These are phyloP conservation scores for Geotrichum macrosporum DNA, from an alignment of 1,139 yeast species.

Conservation along the genomic window DNA sequence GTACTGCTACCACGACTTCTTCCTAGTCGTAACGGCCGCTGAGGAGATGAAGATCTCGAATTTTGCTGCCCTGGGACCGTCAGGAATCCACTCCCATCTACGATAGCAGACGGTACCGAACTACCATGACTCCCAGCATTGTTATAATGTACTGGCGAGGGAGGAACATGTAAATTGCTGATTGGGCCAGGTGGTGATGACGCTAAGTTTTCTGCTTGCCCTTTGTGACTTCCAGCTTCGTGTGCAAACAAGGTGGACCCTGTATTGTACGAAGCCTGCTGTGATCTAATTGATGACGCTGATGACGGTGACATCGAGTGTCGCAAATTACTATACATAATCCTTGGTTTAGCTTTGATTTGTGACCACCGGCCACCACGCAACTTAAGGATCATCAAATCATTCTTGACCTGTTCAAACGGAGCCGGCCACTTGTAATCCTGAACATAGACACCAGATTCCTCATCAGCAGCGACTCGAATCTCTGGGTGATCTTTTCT, in stretches of 20 bases:
- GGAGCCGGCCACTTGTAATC: constrained; percentile 42
- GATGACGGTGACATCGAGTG: constrained; percentile 27
- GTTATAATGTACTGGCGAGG: too few relatives aligned
- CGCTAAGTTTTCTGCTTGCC: background rate
- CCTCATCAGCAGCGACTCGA: constrained; percentile 19
- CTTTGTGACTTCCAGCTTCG: background rate
- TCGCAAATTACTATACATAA: constrained; percentile 30
- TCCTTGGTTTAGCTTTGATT: constrained; percentile 35
- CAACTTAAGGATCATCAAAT: constrained; percentile 38
- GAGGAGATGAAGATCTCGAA: background rate
- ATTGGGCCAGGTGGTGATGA: background rate
- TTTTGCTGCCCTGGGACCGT: constrained; percentile 27
- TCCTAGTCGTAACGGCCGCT: background rate
- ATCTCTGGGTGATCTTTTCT: constrained; percentile 10
- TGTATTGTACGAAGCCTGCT: constrained; percentile 11
- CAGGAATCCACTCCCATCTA: constrained; percentile 26
- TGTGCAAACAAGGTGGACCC: constrained; percentile 1
- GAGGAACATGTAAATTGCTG: background rate
- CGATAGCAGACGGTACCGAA: constrained; percentile 19
- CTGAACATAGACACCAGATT: constrained; percentile 19
- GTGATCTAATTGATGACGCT: constrained; percentile 21
- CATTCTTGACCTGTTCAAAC: constrained; percentile 41
- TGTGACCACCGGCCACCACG: constrained; percentile 42
- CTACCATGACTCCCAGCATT: too few relatives aligned
- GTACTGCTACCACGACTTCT: constrained; percentile 27